phyloP scores from a whole-genome alignment of 106 monocot species.

The Apostasia ramifera region DNA sequence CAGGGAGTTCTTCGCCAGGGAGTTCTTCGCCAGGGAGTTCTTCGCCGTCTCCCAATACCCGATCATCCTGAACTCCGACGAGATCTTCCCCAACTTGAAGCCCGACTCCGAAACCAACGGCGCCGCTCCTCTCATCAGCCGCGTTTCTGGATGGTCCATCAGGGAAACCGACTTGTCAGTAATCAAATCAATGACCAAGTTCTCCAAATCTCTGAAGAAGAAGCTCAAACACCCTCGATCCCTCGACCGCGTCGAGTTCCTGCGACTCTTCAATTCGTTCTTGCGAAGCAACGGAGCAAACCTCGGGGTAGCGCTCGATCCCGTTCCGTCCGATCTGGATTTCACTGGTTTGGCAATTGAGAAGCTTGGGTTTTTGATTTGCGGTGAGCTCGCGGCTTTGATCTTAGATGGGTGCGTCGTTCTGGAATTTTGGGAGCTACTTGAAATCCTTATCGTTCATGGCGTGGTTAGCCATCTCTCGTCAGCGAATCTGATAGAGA shows the following conservation, averaged over 20 bases:
- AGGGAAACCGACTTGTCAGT: constrained; percentile 19
- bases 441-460: constrained; percentile 26
- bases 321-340: neutral
- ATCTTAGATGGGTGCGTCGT: constrained; percentile 32
- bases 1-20: constrained; percentile 4
- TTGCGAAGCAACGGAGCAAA: constrained; percentile 4
- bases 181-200: constrained; percentile 7
- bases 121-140: constrained; percentile 16
- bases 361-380: constrained; percentile 21
- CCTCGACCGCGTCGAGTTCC: constrained; percentile 15
- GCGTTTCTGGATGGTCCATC: constrained; percentile 32
- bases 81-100: constrained; percentile 22
- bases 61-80: constrained; percentile 41
- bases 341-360: constrained; percentile 15
- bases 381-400: constrained; percentile 20
- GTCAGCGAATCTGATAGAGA: constrained; percentile 31
- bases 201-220: constrained; percentile 20
- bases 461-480: constrained; percentile 18
- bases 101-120: constrained; percentile 7
- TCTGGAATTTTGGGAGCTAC: constrained; percentile 39
- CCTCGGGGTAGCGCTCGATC: neutral
- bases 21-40: constrained; percentile 6
- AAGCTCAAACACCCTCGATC: constrained; percentile 25
- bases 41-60: constrained; percentile 17
- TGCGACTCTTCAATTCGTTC: constrained; percentile 23